Evolutionary conservation across 1,284 basidiomycete species (phyloP).

Genomic region (Cystobasidium sp.): DNA sequence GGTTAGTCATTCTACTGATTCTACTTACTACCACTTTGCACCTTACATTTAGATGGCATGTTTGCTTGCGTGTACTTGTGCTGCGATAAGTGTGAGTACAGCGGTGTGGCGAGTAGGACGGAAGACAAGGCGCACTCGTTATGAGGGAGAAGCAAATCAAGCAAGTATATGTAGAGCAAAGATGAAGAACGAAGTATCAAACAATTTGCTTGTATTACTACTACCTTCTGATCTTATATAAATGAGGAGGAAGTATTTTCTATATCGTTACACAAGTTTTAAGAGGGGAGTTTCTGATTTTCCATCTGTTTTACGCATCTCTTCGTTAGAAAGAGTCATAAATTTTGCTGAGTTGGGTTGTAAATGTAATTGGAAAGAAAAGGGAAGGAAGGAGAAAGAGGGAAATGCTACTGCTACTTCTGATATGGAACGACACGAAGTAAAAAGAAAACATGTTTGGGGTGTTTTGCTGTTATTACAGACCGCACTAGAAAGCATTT

Average conservation of each 20-base stretch:
- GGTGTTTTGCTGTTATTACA: slow-evolving; percentile 6
- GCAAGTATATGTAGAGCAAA: neutral
- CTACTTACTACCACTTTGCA: neutral
- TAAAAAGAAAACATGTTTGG: neutral
- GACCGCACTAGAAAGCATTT: neutral
- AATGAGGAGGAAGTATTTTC: neutral
- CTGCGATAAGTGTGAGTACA: neutral
- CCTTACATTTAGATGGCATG: slow-evolving; percentile 16
- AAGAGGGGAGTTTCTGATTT: too few relatives aligned
- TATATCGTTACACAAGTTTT: slow-evolving; percentile 16
- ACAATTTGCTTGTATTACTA: slow-evolving; percentile 15
- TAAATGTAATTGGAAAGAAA: neutral
- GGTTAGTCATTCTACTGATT: neutral
- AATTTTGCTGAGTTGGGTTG: slow-evolving; percentile 17
- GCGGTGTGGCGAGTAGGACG: neutral
- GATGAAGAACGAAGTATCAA: neutral
- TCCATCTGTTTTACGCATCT: too few relatives aligned
- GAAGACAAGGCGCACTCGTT: neutral
- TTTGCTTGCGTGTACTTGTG: neutral
- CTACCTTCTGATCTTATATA: neutral
- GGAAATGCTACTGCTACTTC: slow-evolving; percentile 12
- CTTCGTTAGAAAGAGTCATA: neutral
- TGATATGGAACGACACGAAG: slow-evolving; percentile 5
- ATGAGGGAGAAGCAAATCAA: neutral
- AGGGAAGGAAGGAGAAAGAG: neutral